Evolutionary conservation across 441 rosid species (phyloP).

Genomic region (Erodium chrysanthum): DNA sequence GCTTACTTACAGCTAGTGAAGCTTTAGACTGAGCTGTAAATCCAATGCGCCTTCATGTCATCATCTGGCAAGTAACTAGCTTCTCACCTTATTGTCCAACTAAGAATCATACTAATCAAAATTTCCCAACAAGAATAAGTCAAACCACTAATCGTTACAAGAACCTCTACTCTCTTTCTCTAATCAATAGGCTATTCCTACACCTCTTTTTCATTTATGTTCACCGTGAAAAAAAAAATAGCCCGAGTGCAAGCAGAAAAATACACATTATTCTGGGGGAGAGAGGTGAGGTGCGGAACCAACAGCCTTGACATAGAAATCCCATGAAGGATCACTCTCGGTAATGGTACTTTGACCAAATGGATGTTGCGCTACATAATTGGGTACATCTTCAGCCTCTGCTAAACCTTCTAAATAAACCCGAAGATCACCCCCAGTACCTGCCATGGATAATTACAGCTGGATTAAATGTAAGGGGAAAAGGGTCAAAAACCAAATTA

Average conservation of each 20-base stretch:
- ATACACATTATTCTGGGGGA: neutral
- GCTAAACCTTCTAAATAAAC: constrained; percentile 48
- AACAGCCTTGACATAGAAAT: constrained; percentile 41
- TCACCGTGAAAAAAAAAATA: no score
- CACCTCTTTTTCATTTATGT: no score
- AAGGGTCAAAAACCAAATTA: no score
- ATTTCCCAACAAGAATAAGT: neutral
- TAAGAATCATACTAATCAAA: neutral
- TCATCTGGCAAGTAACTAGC: no score
- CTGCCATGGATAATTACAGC: constrained; percentile 24
- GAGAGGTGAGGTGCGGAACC: constrained; percentile 17
- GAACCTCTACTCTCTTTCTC: no score
- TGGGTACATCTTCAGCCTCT: constrained; percentile 44
- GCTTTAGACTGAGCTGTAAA: no score
- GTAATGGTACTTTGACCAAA: constrained; percentile 64
- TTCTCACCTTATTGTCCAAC: neutral
- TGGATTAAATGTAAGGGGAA: neutral
- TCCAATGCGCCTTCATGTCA: neutral
- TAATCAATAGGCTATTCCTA: no score
- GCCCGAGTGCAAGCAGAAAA: no score
- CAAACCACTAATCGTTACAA: no score
- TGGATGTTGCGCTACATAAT: constrained; percentile 46
- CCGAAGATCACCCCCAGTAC: constrained; percentile 55
- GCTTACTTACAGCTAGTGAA: no score
- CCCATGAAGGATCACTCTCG: constrained; percentile 43